Percentiles rank a stretch among this genome's conserved stretches.
These are phyloP conservation scores for Hygrocybe punicea DNA, from an alignment of 768 basidiomycete genomes.

Conservation along the genomic window DNA sequence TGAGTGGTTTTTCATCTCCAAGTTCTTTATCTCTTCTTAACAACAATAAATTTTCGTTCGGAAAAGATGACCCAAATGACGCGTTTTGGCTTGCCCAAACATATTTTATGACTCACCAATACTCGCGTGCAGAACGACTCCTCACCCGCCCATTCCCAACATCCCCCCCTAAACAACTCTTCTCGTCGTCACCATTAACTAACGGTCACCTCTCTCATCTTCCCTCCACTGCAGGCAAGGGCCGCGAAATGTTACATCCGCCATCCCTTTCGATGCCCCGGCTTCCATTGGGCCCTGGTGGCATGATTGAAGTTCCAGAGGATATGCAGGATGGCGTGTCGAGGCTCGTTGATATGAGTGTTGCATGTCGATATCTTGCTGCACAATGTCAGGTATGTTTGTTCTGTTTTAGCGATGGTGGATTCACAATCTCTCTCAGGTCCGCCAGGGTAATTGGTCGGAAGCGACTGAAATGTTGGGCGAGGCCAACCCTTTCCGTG, in stretches of 20 bases:
- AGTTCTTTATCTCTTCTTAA: conserved; percentile 5
- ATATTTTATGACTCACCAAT: conserved; percentile 94
- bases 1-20: conserved; percentile 43
- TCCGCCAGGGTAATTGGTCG: conserved; percentile 86
- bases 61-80: conserved; percentile 90
- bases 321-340: conserved; percentile 63
- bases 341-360: conserved; percentile 87
- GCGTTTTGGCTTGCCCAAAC: conserved; percentile 99
- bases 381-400: conserved; percentile 83
- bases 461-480: conserved; percentile 93
- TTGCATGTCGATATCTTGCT: conserved; percentile 93
- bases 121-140: conserved; percentile 88
- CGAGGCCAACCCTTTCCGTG: conserved; percentile 84
- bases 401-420: conserved; percentile 1
- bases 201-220: conserved; percentile 43
- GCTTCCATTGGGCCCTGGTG: conserved; percentile 68
- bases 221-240: conserved; percentile 55
- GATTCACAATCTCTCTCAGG: conserved; percentile 34
- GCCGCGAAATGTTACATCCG: conserved; percentile 49
- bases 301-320: conserved; percentile 66
- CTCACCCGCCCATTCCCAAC: conserved; percentile 82
- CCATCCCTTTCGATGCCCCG: conserved; percentile 43
- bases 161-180: conserved; percentile 40
- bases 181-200: conserved; percentile 32
- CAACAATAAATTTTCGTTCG: conserved; percentile 1